phyloP scores from a whole-genome alignment of 805 yeast species.

The Starmerella roubikii region DNA sequence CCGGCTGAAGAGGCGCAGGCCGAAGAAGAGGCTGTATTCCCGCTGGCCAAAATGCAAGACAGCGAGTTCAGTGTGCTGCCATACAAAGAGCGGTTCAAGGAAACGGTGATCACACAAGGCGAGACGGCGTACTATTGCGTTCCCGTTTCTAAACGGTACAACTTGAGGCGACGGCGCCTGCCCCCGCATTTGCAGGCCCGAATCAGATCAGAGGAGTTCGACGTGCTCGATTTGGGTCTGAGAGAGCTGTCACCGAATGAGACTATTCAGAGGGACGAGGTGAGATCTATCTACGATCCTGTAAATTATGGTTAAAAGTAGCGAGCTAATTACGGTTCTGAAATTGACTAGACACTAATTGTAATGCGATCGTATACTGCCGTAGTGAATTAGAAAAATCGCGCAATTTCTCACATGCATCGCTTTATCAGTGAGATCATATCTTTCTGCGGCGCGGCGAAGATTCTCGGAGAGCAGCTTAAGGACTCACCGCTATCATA shows the following conservation, averaged over 20 bases:
- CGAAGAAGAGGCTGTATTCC: constrained; percentile 29
- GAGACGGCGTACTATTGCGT: constrained; percentile 53
- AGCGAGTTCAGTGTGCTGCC: constrained; percentile 42
- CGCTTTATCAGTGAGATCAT: no score
- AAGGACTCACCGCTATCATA: no score
- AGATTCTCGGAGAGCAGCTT: no score
- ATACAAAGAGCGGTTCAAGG: constrained; percentile 37
- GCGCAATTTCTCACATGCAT: no score
- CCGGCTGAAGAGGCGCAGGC: constrained; percentile 18
- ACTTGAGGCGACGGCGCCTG: constrained; percentile 73
- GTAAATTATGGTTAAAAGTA: constrained; percentile 39
- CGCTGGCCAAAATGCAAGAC: constrained; percentile 57
- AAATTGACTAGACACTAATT: no score
- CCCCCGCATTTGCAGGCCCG: constrained; percentile 38
- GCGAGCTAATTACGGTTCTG: no score
- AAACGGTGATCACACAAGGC: constrained; percentile 46
- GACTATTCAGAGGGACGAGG: constrained; percentile 49
- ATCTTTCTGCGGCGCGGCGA: no score
- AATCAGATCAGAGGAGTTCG: constrained; percentile 44
- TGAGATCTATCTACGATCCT: constrained; percentile 62
- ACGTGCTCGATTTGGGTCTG: constrained; percentile 45
- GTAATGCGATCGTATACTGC: no score
- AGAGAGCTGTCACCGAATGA: constrained; percentile 67
- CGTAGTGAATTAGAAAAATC: no score
- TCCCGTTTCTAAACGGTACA: constrained; percentile 65